Evolutionary conservation across 139 green algal genomes (phyloP), one percentile per base, ranked within the genome.

Genomic region (Picochlorum sp.): DNA sequence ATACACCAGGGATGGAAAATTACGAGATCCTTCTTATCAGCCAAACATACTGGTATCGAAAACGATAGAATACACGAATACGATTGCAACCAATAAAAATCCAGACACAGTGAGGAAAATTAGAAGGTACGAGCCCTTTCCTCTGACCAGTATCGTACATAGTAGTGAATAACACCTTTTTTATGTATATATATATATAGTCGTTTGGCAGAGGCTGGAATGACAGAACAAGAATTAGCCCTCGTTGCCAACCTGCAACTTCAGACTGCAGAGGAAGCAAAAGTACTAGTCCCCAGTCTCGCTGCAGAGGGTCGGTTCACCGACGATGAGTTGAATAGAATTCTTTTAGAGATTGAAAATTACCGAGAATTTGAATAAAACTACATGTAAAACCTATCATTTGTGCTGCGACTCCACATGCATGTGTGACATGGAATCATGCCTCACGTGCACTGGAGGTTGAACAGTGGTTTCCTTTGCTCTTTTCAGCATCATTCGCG

Each of bases 211-310:
- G 14, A 59, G 13, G 30, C 37, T 2, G 37, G 56, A n/a, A n/a
- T 83, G 7, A 45, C 72, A 9, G 68, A 82, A 50, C 47, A 67
- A 62, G 76, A 83, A 64, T 41, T 78, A 51, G 76, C 49, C 0
- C 18, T 75, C 18, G 58, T 83, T 37, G 54, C 60, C 4, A 83
- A 70, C 56, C 60, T 83, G 26, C 34, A 51, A 5, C 57, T 70
- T 4, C 51, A 62, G 24, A 81, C 55, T 13, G 65, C 56, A 7
- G 68, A 78, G 4, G 76, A 83, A 31, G 76, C 73, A 5, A 47
- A 63, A 30, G 47, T 57, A 14, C 63, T 82, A 5, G 38, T 82
- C 2, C 73, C 73, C 28, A 59, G 57, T 50, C 34, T 41, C 8
- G 34, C 34, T 41, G 34, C 34, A 41, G 34, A 31, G 55, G 37